These are phyloP conservation scores for Suillus bovinus DNA, from an alignment of 768 basidiomycete genomes.

Conservation along the genomic window DNA sequence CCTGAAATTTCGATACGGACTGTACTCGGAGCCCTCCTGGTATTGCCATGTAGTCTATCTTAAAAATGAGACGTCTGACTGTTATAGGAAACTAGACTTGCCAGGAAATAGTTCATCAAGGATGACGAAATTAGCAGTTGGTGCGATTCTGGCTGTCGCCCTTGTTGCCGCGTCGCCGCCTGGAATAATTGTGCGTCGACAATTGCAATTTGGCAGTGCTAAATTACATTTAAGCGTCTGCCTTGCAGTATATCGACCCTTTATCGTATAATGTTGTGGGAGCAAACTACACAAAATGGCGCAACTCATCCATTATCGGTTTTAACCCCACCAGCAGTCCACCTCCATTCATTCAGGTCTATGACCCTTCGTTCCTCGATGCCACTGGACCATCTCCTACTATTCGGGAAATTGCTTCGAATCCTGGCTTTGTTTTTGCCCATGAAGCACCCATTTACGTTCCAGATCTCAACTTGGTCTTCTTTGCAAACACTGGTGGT, in stretches of 20 bases:
- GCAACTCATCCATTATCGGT: constrained; percentile 32
- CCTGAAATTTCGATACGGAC: too few relatives aligned
- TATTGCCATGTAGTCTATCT: too few relatives aligned
- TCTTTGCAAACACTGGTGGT: constrained; percentile 72
- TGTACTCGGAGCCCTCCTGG: too few relatives aligned
- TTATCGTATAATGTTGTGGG: constrained; percentile 49
- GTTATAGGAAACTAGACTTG: too few relatives aligned
- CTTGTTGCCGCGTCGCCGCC: not conserved
- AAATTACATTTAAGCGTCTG: not conserved
- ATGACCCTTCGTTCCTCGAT: constrained; percentile 46
- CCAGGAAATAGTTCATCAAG: not conserved
- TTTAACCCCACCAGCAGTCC: too few relatives aligned
- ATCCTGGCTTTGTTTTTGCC: constrained; percentile 63
- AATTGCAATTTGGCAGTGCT: not conserved
- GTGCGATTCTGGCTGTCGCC: not conserved
- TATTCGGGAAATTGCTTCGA: constrained; percentile 58
- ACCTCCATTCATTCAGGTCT: too few relatives aligned
- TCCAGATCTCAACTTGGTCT: constrained; percentile 60
- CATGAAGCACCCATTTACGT: constrained; percentile 74
- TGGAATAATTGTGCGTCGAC: constrained; percentile 5
- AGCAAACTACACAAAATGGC: constrained; percentile 35
- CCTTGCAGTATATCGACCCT: constrained; percentile 47
- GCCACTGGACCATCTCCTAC: constrained; percentile 58
- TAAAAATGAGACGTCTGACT: too few relatives aligned
- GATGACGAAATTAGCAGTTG: not conserved